Percentiles rank a stretch among this genome's conserved stretches.
These are phyloP conservation scores for Madurella fahalii DNA, from an alignment of 2,329 filamentous ascomycete species.

Conservation along the genomic window DNA sequence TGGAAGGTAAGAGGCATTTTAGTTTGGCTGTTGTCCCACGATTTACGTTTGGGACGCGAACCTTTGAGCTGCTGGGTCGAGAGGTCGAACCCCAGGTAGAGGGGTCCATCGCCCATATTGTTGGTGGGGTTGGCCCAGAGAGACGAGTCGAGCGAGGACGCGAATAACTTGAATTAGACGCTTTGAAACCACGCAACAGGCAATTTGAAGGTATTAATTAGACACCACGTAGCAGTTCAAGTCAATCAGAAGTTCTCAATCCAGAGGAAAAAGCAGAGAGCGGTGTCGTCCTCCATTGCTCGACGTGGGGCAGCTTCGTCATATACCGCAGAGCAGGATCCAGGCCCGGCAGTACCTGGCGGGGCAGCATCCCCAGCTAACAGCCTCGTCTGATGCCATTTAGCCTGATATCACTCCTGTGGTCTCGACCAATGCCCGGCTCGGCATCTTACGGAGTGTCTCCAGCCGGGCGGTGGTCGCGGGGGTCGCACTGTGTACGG, in stretches of 20 bases:
- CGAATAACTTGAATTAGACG: neutral
- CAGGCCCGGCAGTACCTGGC: slow-evolving; percentile 11
- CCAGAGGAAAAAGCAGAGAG: neutral
- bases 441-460: neutral
- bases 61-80: slow-evolving; percentile 97
- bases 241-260: neutral
- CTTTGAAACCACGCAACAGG: neutral
- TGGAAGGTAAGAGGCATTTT: slow-evolving; percentile 33
- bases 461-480: slow-evolving; percentile 6
- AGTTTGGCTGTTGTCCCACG: neutral
- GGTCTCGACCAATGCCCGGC: slow-evolving; percentile 18
- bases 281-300: neutral
- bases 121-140: neutral
- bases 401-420: slow-evolving; percentile 19
- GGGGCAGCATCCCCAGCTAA: slow-evolving; percentile 16
- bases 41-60: slow-evolving; percentile 25
- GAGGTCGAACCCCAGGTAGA: slow-evolving; percentile 92
- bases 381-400: slow-evolving; percentile 23
- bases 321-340: neutral
- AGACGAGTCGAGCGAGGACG: neutral
- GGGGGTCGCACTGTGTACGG: slow-evolving; percentile 1
- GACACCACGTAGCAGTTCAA: slow-evolving; percentile 1
- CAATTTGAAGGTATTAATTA: neutral
- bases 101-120: slow-evolving; percentile 42
- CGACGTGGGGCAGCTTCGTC: slow-evolving; percentile 17